These are phyloP conservation scores for Neurospora cerealis DNA, from an alignment of 495 filamentous ascomycete genomes.

Conservation along the genomic window DNA sequence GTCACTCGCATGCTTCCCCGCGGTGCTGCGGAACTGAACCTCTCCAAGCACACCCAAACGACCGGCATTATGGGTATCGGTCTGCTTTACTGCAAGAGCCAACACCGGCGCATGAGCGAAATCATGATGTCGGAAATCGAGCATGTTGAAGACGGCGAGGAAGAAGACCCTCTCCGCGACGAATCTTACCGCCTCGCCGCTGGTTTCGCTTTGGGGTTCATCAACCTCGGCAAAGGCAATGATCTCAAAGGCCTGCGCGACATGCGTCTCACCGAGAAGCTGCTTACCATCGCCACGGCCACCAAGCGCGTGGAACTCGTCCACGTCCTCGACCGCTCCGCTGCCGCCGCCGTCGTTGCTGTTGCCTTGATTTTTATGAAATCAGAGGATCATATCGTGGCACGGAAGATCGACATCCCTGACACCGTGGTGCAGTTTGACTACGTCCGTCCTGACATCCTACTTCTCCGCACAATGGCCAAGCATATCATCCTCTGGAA, in stretches of 20 bases:
- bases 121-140: conserved; percentile 98
- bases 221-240: conserved; percentile 85
- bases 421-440: conserved; percentile 85
- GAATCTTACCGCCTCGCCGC: conserved; percentile 93
- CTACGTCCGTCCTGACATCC: conserved; percentile 86
- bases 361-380: conserved; percentile 97
- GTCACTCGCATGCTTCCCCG: conserved; percentile 87
- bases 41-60: conserved; percentile 90
- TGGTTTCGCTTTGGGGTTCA: conserved; percentile 86
- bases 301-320: conserved; percentile 81
- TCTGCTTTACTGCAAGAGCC: conserved; percentile 85
- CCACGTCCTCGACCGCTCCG: conserved; percentile 86
- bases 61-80: conserved; percentile 97
- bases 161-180: conserved; percentile 71
- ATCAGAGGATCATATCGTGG: conserved; percentile 78
- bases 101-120: conserved; percentile 97
- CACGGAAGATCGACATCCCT: conserved; percentile 85
- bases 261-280: conserved; percentile 83
- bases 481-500: conserved; percentile 92
- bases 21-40: conserved; percentile 85
- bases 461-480: conserved; percentile 83
- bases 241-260: conserved; percentile 85
- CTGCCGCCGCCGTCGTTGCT: conserved; percentile 79
- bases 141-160: conserved; percentile 58
- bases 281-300: conserved; percentile 74